Base-by-base conservation (phyloP, 805 yeast genomes). In the Saccharomycopsis microspora region DNA sequence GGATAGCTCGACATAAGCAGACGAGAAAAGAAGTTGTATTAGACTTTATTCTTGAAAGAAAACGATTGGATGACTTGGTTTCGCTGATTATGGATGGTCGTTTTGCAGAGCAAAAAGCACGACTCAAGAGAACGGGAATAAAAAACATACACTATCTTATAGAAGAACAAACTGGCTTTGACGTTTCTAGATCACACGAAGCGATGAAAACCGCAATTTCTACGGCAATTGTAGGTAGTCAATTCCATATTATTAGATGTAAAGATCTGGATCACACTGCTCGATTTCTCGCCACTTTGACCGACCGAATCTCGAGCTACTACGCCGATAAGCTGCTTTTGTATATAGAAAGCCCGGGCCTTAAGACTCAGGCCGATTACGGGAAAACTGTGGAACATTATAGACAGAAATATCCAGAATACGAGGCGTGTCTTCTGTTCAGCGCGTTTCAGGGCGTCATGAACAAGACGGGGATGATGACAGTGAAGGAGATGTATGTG, bases 31-130 rank as follows among this genome's bases (percentile, higher is more conserved):
- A 80, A 47, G 86, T 80, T 4, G 82, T 85, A 0, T 64, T 93
- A 11, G 84, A 90, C 60, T 80, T 77, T 52, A 82, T 93, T n/a
- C 73, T 90, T 42, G 99, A 93, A 65, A 70, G 99, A 37, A 93
- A 93, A 63, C 67, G 96, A 48, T 63, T 89, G 41, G 95, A 86
- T 59, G 99, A 93, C 68, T 71, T 93, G 57, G 83, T 83, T 0
- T 59, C 70, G 34, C 85, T 95, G 45, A 87, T 93, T 42, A 73
- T 75, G 51, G 99, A 93, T 63, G 96, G 96, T 2, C 66, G 99
- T 44, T 88, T 83, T 57, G 69, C 71, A 47, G 98, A 93, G 60
- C 99, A 93, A 60, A 89, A 90, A 59, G 65, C 72, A 11, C 71
- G 99, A 46, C 67, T 93, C 49, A 72, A 71, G 44, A 74, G 80